These are phyloP conservation scores for Elasticomyces elasticus DNA, from an alignment of 495 filamentous ascomycete species.

Conservation along the genomic window DNA sequence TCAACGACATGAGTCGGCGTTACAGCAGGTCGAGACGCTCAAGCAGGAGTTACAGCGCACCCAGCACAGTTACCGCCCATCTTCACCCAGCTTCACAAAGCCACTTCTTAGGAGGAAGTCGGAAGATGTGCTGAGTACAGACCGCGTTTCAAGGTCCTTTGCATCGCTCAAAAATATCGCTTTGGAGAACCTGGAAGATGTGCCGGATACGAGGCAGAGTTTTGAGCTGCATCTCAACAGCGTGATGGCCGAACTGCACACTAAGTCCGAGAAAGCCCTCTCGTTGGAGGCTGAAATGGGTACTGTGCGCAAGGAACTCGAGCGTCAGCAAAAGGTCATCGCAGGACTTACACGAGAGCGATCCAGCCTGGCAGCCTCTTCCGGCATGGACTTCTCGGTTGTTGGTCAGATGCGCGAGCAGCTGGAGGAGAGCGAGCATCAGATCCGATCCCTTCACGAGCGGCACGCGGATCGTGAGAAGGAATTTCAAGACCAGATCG, in stretches of 20 bases:
- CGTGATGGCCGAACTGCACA: slow-evolving; percentile 85
- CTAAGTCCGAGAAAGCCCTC: slow-evolving; percentile 76
- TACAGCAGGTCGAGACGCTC: slow-evolving; percentile 78
- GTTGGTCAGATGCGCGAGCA: slow-evolving; percentile 83
- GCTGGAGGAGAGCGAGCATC: slow-evolving; percentile 70
- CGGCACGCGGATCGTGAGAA: slow-evolving; percentile 61
- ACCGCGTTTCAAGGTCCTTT: slow-evolving; percentile 87
- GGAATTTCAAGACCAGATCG: slow-evolving; percentile 59
- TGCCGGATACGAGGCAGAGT: slow-evolving; percentile 78
- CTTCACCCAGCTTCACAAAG: slow-evolving; percentile 42
- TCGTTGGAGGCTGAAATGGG: slow-evolving; percentile 78
- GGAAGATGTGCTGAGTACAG: slow-evolving; percentile 80
- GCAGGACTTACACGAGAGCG: slow-evolving; percentile 86
- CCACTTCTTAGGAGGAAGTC: slow-evolving; percentile 85
- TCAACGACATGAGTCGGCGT: slow-evolving; percentile 65
- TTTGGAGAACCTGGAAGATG: slow-evolving; percentile 66
- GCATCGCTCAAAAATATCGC: slow-evolving; percentile 81
- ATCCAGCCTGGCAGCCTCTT: slow-evolving; percentile 60
- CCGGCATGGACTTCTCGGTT: slow-evolving; percentile 85
- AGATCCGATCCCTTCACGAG: slow-evolving; percentile 65
- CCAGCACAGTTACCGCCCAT: slow-evolving; percentile 44
- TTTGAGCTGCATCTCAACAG: slow-evolving; percentile 87
- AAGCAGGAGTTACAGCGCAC: slow-evolving; percentile 75
- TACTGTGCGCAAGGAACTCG: slow-evolving; percentile 86
- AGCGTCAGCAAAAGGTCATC: slow-evolving; percentile 87